phyloP scores from a whole-genome alignment of 768 basidiomycete genomes.

The Boletus tomentosulus region DNA sequence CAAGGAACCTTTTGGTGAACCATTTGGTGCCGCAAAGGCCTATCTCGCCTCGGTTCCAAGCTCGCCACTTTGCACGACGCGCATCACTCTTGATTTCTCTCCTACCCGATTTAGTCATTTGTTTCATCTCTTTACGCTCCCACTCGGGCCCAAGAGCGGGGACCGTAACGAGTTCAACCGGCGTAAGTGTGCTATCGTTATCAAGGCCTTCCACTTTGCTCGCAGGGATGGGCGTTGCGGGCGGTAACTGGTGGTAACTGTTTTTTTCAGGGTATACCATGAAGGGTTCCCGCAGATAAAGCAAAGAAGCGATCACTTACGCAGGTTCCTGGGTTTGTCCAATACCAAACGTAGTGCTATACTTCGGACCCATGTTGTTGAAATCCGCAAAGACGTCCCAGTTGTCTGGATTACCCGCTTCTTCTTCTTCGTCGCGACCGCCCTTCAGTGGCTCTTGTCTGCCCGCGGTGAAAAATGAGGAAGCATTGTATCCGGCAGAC shows the following conservation, averaged over 20 bases:
- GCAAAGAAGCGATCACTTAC: slow-evolving; percentile 34
- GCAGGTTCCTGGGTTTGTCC: slow-evolving; percentile 39
- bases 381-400: slow-evolving; percentile 91
- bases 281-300: slow-evolving; percentile 1
- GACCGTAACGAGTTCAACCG: slow-evolving; percentile 87
- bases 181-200: slow-evolving; percentile 32
- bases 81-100: slow-evolving; percentile 55
- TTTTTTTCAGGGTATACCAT: slow-evolving; percentile 3
- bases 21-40: slow-evolving; percentile 74
- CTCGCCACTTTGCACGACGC: slow-evolving; percentile 58
- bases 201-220: slow-evolving; percentile 37
- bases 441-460: slow-evolving; percentile 76
- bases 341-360: slow-evolving; percentile 58
- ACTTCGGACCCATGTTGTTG: slow-evolving; percentile 79
- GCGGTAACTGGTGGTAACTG: slow-evolving; percentile 46
- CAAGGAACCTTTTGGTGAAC: slow-evolving; percentile 68
- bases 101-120: slow-evolving; percentile 70
- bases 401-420: slow-evolving; percentile 36
- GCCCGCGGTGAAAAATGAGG: slow-evolving; percentile 63
- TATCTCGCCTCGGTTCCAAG: slow-evolving; percentile 74
- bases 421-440: slow-evolving; percentile 68
- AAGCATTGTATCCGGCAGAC: slow-evolving; percentile 73
- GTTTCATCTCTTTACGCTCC: slow-evolving; percentile 71
- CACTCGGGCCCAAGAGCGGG: slow-evolving; percentile 91
- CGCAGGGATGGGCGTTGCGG: slow-evolving; percentile 16